phyloP scores from a whole-genome alignment of 1,139 yeast genomes.

The Yamadazyma dushanensis region DNA sequence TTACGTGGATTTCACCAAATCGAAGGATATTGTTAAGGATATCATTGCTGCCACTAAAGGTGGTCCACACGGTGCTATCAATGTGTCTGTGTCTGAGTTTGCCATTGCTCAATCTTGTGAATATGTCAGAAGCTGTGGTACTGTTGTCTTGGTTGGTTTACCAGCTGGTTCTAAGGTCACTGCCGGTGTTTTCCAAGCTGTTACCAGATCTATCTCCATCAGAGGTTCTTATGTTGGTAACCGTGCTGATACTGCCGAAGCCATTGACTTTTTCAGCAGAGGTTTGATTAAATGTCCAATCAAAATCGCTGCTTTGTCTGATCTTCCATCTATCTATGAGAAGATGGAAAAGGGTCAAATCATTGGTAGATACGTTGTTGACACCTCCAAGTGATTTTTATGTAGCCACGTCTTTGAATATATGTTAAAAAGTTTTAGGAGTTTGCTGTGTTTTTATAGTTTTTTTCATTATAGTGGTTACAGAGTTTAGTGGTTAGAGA shows the following conservation, averaged over 20 bases:
- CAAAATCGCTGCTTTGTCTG: slow-evolving; percentile 67
- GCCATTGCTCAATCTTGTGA: slow-evolving; percentile 65
- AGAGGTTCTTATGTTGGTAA: slow-evolving; percentile 79
- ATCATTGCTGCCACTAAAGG: slow-evolving; percentile 65
- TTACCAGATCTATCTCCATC: slow-evolving; percentile 61
- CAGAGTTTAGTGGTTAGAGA: no score
- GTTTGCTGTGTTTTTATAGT: no score
- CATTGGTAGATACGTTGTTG: slow-evolving; percentile 77
- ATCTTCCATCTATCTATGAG: slow-evolving; percentile 60
- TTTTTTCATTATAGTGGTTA: no score
- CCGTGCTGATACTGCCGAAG: slow-evolving; percentile 78
- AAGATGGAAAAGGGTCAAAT: slow-evolving; percentile 72
- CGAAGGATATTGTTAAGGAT: slow-evolving; percentile 57
- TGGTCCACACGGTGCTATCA: slow-evolving; percentile 76
- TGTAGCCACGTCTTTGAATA: slow-evolving; percentile 1
- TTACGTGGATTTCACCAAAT: slow-evolving; percentile 61
- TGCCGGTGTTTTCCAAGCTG: slow-evolving; percentile 65
- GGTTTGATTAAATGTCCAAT: slow-evolving; percentile 71
- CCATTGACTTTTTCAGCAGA: slow-evolving; percentile 69
- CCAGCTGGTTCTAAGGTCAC: slow-evolving; percentile 71
- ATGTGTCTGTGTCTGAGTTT: slow-evolving; percentile 68
- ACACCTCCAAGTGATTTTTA: slow-evolving; percentile 52
- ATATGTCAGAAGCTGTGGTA: slow-evolving; percentile 68
- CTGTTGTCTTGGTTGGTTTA: slow-evolving; percentile 71
- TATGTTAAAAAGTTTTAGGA: no score